Evolutionary conservation across 2,329 filamentous ascomycete species (phyloP).

Genomic region (Cladosporium colombiae): DNA sequence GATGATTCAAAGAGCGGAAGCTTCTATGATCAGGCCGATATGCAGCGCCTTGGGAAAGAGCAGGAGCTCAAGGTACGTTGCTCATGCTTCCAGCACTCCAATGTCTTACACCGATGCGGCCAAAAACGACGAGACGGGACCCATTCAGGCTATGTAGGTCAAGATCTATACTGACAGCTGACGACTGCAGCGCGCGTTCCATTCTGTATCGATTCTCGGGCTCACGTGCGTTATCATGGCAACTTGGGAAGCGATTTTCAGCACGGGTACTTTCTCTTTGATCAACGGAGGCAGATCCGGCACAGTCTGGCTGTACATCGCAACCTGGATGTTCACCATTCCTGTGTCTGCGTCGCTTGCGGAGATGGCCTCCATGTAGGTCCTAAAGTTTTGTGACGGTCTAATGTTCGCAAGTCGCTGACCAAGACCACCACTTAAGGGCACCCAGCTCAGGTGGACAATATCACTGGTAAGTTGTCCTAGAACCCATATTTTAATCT

Average conservation of each 20-base stretch:
- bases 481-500: background rate
- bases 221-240: slow-evolving; percentile 21
- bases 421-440: background rate
- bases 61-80: slow-evolving; percentile 15
- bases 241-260: slow-evolving; percentile 20
- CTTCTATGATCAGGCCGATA: slow-evolving; percentile 11
- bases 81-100: background rate
- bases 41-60: slow-evolving; percentile 21
- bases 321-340: slow-evolving; percentile 31
- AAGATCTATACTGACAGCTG: background rate
- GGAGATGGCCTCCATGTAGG: slow-evolving; percentile 39
- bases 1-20: background rate
- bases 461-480: slow-evolving; percentile 11
- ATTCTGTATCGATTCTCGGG: slow-evolving; percentile 19
- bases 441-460: slow-evolving; percentile 17
- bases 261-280: slow-evolving; percentile 22
- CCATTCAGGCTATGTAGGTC: background rate
- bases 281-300: slow-evolving; percentile 37
- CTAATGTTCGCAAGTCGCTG: background rate
- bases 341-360: slow-evolving; percentile 33
- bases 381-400: background rate
- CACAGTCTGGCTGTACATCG: slow-evolving; percentile 34
- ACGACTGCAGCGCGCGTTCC: slow-evolving; percentile 18
- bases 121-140: background rate
- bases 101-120: background rate